phyloP scores from a whole-genome alignment of 2,329 filamentous ascomycete genomes.

The Pseudohalonectria lignicola region DNA sequence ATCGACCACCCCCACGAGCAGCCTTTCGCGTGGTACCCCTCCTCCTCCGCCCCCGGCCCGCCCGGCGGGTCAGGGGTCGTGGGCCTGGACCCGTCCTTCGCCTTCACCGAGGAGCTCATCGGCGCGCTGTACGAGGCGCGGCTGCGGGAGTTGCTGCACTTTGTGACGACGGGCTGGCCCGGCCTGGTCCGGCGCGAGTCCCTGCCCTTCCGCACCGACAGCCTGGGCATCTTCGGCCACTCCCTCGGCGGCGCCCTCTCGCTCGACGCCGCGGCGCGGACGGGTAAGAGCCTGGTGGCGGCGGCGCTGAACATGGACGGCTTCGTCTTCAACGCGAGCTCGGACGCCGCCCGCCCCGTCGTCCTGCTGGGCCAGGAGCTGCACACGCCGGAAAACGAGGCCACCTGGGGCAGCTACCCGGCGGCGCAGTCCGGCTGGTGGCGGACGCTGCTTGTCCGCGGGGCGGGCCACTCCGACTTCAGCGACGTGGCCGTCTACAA shows the following conservation, averaged over 20 bases:
- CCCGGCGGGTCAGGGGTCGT: not conserved
- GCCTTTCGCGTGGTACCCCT: constrained; percentile 4
- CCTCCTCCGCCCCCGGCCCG: constrained; percentile 2
- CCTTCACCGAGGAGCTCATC: not conserved
- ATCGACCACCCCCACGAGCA: constrained; percentile 6
- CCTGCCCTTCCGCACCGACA: constrained; percentile 2
- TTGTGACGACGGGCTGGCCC: constrained; percentile 4
- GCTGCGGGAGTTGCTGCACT: constrained; percentile 4
- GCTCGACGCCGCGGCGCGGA: constrained; percentile 2
- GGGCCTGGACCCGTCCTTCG: not conserved
- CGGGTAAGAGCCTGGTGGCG: not conserved
- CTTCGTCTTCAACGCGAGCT: not conserved
- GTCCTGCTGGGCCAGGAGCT: constrained; percentile 2
- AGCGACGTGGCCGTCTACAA: constrained; percentile 14
- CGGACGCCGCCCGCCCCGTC: constrained; percentile 2
- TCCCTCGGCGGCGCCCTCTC: constrained; percentile 4
- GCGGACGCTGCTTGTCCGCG: constrained; percentile 9
- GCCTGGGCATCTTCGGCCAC: constrained; percentile 5
- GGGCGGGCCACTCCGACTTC: constrained; percentile 12
- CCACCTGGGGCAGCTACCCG: constrained; percentile 10
- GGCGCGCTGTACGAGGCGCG: constrained; percentile 1
- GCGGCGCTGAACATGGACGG: constrained; percentile 5
- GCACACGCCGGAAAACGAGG: constrained; percentile 2
- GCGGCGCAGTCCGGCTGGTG: constrained; percentile 10
- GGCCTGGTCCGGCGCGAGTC: not conserved